These are phyloP conservation scores for Pulveroboletus ravenelii DNA, from an alignment of 768 basidiomycete species.

Conservation along the genomic window DNA sequence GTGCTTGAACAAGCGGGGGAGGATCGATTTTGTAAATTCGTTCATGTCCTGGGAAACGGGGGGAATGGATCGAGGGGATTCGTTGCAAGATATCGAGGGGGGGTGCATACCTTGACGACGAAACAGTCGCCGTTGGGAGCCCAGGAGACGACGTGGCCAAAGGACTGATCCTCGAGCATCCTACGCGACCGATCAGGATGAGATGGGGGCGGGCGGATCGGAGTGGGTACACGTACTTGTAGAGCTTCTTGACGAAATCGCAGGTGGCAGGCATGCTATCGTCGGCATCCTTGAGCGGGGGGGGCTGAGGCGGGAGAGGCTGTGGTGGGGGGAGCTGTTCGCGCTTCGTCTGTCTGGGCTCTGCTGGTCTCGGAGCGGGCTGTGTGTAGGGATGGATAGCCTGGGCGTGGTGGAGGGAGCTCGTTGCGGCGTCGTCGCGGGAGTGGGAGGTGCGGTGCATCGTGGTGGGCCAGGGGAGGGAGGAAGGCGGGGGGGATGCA, in stretches of 20 bases:
- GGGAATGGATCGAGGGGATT: constrained; percentile 1
- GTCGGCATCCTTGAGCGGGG: constrained; percentile 41
- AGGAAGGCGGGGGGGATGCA: no score
- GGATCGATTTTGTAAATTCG: constrained; percentile 87
- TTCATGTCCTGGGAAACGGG: constrained; percentile 69
- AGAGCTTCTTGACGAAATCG: constrained; percentile 93
- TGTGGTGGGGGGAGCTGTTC: constrained; percentile 25
- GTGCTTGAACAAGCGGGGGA: constrained; percentile 92
- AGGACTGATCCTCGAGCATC: constrained; percentile 81
- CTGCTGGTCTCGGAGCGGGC: constrained; percentile 13
- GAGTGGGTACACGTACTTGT: constrained; percentile 54
- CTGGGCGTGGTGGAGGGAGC: no score
- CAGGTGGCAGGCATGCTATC: constrained; percentile 83
- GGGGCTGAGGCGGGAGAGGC: constrained; percentile 19
- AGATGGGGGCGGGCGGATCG: background rate
- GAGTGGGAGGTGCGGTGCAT: no score
- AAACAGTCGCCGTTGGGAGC: constrained; percentile 82
- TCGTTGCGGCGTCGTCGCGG: no score
- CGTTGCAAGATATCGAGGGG: no score
- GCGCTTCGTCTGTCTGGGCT: constrained; percentile 28
- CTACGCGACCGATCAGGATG: constrained; percentile 35
- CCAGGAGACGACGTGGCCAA: constrained; percentile 77
- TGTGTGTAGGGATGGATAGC: background rate
- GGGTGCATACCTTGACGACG: constrained; percentile 69
- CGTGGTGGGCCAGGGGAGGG: no score